phyloP scores from a whole-genome alignment of 2,329 filamentous ascomycete genomes.

The Cladosporium sp. region DNA sequence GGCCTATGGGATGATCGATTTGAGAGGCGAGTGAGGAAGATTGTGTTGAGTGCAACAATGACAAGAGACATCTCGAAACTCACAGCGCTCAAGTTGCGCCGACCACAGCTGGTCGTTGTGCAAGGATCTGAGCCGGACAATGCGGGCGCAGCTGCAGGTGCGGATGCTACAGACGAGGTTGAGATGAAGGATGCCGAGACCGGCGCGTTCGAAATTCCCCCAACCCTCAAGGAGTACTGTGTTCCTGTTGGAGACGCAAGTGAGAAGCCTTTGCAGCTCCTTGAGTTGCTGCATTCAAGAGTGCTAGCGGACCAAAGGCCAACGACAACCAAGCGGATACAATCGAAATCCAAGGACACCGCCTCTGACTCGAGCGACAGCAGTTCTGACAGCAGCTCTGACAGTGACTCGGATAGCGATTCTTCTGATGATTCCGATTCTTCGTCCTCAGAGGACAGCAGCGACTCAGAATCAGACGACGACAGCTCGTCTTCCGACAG shows the following conservation, averaged over 20 bases:
- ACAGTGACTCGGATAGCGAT: constrained; percentile 15
- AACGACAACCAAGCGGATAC: constrained; percentile 12
- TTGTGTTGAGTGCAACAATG: constrained; percentile 90
- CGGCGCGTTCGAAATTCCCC: constrained; percentile 57
- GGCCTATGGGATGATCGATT: constrained; percentile 40
- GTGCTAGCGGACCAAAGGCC: constrained; percentile 34
- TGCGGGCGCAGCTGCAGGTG: constrained; percentile 33
- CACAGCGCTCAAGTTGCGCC: constrained; percentile 67
- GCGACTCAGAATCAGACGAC: neutral
- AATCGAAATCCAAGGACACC: constrained; percentile 20
- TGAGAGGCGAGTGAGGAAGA: constrained; percentile 64
- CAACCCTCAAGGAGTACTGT: constrained; percentile 47
- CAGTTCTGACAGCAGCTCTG: constrained; percentile 19
- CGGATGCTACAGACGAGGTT: constrained; percentile 21
- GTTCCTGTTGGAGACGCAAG: constrained; percentile 53
- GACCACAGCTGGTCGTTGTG: constrained; percentile 75
- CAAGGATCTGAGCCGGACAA: constrained; percentile 52
- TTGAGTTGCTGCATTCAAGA: constrained; percentile 68
- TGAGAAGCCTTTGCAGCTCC: constrained; percentile 74
- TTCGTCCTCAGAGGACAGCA: constrained; percentile 11
- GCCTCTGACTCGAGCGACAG: constrained; percentile 20
- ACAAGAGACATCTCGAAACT: constrained; percentile 81
- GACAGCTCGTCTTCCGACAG: neutral
- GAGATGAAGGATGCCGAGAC: constrained; percentile 25
- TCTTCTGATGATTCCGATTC: constrained; percentile 20